Evolutionary conservation across 805 yeast genomes (phyloP).

Genomic region (Saccharomyces kudriavzevii): DNA sequence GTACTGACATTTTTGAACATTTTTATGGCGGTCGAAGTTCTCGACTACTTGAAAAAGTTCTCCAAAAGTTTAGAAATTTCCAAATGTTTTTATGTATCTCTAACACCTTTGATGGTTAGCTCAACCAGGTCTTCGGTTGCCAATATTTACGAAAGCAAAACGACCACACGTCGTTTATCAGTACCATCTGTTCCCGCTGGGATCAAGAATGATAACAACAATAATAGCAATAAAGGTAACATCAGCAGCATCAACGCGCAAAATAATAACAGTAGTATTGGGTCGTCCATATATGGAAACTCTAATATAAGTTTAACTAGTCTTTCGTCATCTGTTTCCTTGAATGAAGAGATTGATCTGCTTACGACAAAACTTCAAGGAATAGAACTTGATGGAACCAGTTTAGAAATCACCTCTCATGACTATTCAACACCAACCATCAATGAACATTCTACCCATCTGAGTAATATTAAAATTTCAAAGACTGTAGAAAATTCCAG

Average conservation of each 20-base stretch:
- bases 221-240: not conserved
- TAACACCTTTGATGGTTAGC: slow-evolving; percentile 1
- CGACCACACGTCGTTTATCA: not conserved
- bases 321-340: slow-evolving; percentile 9
- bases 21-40: slow-evolving; percentile 22
- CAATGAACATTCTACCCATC: slow-evolving; percentile 11
- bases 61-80: slow-evolving; percentile 4
- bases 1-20: slow-evolving; percentile 23
- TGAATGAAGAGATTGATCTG: slow-evolving; percentile 9
- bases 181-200: not conserved
- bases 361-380: slow-evolving; percentile 9
- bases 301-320: slow-evolving; percentile 12
- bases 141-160: not conserved
- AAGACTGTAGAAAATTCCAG: not conserved
- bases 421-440: slow-evolving; percentile 15
- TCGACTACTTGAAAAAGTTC: slow-evolving; percentile 13
- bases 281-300: not conserved
- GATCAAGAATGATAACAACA: slow-evolving; percentile 2
- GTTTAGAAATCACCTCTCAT: slow-evolving; percentile 7
- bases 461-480: slow-evolving; percentile 11
- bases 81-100: slow-evolving; percentile 14
- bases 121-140: not conserved
- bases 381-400: slow-evolving; percentile 7
- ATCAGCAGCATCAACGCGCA: not conserved
- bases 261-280: not conserved